Base-by-base conservation (phyloP, 2,329 filamentous ascomycete genomes). In the Colletotrichum eleusines region DNA sequence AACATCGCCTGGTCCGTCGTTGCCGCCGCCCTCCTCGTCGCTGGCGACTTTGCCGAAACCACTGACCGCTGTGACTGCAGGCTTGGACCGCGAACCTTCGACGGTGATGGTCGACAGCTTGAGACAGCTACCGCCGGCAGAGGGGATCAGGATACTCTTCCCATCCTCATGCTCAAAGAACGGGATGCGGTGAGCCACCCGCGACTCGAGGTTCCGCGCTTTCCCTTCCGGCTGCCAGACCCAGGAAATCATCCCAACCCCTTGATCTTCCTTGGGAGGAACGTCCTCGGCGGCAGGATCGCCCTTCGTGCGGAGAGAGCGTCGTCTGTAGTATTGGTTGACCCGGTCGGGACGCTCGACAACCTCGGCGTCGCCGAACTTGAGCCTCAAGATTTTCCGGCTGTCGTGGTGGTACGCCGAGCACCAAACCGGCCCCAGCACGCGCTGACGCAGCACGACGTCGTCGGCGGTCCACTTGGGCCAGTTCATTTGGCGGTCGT, bases 391-490 rank as follows among this genome's bases (percentile, higher is more conserved):
- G 11, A 76, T 76, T 28, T 73, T 77, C 28, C 61, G 59, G 42
- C 67, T 66, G 26, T 66, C 57, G 46, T 68, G 71, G 14, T 74
- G 76, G 2, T 80, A 58, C 1, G 79, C 76, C 54, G 75, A 76
- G 63, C 83, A 91, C 93, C 93, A 97, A 7, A 93, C 78, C 5
- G 88, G 82, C 0, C 90, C 90, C 18, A 95, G 81, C 0, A 91
- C 90, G 11, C 86, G 84, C 61, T 88, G 82, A 6, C 88, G 85
- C 6, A 86, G 83, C 7, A 82, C 77, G 20, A 95, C 85, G 1
- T 88, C 84, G 3, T 83, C 80, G n/a, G 84, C 81, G 0, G 82
- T 81, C 84, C 88, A 89, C 4, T 74, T 55, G 0, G 53, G 54
- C 86, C 91, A 94, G 72, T 90, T 81, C 9, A 97, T 80, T 69